Conservation (phyloP, 2,329 filamentous ascomycete species). For the Sporothrix variecibatus region DNA sequence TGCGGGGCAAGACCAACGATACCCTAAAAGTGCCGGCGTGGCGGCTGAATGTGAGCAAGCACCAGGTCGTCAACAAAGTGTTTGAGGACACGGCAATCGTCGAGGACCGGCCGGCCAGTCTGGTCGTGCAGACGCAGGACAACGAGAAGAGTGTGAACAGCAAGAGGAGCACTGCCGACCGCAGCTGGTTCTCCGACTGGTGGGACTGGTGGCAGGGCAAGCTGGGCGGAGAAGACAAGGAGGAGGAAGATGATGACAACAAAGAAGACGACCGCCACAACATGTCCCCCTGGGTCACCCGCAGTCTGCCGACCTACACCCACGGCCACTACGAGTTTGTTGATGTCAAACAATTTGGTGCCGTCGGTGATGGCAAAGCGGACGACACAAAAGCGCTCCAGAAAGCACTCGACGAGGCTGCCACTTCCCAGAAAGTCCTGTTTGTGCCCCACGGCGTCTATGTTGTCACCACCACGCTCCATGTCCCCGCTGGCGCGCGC, state of each 20-base stretch:
- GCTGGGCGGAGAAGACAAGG: too few species aligned
- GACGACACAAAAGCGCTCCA: conserved; percentile 64
- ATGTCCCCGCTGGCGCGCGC: conserved; percentile 46
- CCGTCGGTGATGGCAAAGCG: conserved; percentile 53
- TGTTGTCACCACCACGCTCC: conserved; percentile 50
- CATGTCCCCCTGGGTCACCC: neutral
- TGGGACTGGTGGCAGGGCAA: neutral
- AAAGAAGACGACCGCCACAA: neutral
- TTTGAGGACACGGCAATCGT: too few species aligned
- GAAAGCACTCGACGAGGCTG: conserved; percentile 54
- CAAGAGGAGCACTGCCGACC: too few species aligned
- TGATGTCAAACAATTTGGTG: conserved; percentile 31
- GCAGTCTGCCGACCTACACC: neutral
- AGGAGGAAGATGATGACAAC: too few species aligned
- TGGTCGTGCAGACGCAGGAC: too few species aligned
- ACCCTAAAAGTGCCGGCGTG: too few species aligned
- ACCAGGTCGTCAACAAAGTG: too few species aligned
- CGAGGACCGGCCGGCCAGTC: too few species aligned
- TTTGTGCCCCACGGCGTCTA: conserved; percentile 62
- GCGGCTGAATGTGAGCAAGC: too few species aligned
- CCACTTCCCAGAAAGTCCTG: conserved; percentile 51
- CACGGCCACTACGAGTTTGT: neutral
- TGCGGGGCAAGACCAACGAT: too few species aligned
- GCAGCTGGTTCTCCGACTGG: too few species aligned
- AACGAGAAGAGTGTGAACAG: too few species aligned